Base-by-base conservation (phyloP, 2,329 filamentous ascomycete species). In the Penicillium brevicompactum region DNA sequence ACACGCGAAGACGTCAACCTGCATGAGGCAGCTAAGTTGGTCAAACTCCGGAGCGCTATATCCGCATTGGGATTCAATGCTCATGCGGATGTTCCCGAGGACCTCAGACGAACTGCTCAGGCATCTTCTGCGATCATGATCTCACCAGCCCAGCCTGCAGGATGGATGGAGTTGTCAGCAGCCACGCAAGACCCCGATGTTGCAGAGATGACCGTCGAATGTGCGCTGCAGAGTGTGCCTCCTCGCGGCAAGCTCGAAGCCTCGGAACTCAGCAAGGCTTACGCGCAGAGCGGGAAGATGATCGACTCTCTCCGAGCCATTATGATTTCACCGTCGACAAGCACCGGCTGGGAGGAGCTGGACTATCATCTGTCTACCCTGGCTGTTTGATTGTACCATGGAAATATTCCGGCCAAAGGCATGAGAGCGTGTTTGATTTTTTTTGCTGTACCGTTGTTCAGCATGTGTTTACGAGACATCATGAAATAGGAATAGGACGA, bases 291-390 rank as follows among this genome's bases (percentile, higher is more conserved):
- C 0, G 87, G 89, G 1, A 84, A 79, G 55, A 80, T 85, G 3
- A 84, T 82, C 3, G 89, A 96, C 80, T 88, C 90, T 21, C 89
- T 96, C 73, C 84, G 83, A 60, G 88, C 89, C 6, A 83, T 92
- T 44, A 83, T 94, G 73, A 73, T 95, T 63, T 90, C 92, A 37
- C 94, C 94, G 5, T 97, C 93, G 92, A 79, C 77, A 54, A 72
- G 62, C 42, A 76, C 76, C 21, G 87, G 87, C 0, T 94, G 91
- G 91, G 76, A 78, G 53, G 81, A 69, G 48, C 54, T 77, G 46
- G 61, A 57, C 18, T 62, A 71, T 55, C 64, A 64, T 47, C 51
- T 75, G 27, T 67, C 65, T 30, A 46, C 59, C 47, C n/a, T 70
- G 51, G 46, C 40, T 8, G 47, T 53, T 41, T 49, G 48, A 22